Percentiles rank a stretch among this genome's conserved stretches.
phyloP scores from a whole-genome alignment of 1,139 yeast species.

The Yamadazyma mexicana region DNA sequence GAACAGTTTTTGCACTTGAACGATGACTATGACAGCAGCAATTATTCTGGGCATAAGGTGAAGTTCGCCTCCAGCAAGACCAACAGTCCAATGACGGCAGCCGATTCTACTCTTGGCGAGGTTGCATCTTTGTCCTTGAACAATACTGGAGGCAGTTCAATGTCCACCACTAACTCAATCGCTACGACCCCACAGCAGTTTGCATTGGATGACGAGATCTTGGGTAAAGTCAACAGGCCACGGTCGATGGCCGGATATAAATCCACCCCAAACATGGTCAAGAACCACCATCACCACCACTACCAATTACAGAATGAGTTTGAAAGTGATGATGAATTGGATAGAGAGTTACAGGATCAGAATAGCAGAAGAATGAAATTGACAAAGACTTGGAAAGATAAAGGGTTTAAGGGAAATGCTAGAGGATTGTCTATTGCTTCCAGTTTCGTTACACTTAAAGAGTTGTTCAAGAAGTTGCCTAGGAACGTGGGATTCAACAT shows the following conservation, averaged over 20 bases:
- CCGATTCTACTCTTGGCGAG: slow-evolving; percentile 13
- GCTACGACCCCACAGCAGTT: slow-evolving; percentile 16
- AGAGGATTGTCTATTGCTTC: slow-evolving; percentile 91
- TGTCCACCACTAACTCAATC: slow-evolving; percentile 8
- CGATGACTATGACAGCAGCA: slow-evolving; percentile 19
- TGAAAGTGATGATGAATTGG: slow-evolving; percentile 32
- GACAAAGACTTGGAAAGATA: slow-evolving; percentile 82
- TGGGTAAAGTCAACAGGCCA: slow-evolving; percentile 36
- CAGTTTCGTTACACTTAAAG: slow-evolving; percentile 84
- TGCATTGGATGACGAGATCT: slow-evolving; percentile 40
- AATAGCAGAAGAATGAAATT: slow-evolving; percentile 72
- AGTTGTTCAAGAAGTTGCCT: slow-evolving; percentile 80
- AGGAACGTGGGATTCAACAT: slow-evolving; percentile 87
- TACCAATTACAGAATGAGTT: slow-evolving; percentile 10
- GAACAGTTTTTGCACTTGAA: slow-evolving; percentile 84
- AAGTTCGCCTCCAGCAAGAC: slow-evolving; percentile 8
- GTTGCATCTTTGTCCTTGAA: slow-evolving; percentile 10
- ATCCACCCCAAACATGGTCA: slow-evolving; percentile 26
- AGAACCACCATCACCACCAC: slow-evolving; percentile 7
- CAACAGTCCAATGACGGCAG: slow-evolving; percentile 8
- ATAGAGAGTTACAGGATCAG: slow-evolving; percentile 37
- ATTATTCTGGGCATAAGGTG: slow-evolving; percentile 3
- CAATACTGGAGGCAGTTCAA: slow-evolving; percentile 9
- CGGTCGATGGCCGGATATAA: slow-evolving; percentile 42
- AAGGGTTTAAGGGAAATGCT: slow-evolving; percentile 88